Conservation (phyloP, 371 early-diverging fungal species). For the Rhizomucor pusillus region DNA sequence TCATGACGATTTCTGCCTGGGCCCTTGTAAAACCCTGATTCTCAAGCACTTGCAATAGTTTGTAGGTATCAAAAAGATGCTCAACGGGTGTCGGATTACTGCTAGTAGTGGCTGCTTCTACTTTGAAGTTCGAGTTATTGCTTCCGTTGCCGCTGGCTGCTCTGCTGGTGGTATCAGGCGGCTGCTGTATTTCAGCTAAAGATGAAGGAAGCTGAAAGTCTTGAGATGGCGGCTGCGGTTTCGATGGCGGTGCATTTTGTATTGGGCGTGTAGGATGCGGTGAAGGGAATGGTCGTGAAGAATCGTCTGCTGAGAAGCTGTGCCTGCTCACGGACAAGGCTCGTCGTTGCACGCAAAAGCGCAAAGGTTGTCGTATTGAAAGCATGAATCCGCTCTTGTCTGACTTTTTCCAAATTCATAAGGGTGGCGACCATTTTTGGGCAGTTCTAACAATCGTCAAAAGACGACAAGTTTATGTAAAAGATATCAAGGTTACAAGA, state of each 20-base stretch:
- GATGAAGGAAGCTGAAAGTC: too few relatives aligned
- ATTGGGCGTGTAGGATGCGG: slow-evolving; percentile 38
- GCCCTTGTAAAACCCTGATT: slow-evolving; percentile 61
- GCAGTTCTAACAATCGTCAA: too few relatives aligned
- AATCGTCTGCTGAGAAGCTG: slow-evolving; percentile 8
- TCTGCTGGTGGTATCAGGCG: background rate
- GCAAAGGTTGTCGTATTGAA: too few relatives aligned
- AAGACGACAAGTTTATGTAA: too few relatives aligned
- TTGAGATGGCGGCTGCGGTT: background rate
- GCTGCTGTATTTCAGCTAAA: too few relatives aligned
- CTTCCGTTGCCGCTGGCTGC: slow-evolving; percentile 1
- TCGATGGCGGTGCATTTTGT: background rate
- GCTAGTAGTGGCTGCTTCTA: background rate
- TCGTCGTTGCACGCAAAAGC: too few relatives aligned
- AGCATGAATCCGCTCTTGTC: too few relatives aligned
- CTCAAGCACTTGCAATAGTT: slow-evolving; percentile 61
- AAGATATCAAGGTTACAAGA: too few relatives aligned
- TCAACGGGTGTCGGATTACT: background rate
- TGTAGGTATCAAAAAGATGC: slow-evolving; percentile 72
- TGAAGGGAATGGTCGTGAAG: slow-evolving; percentile 37
- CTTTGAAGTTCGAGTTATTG: background rate
- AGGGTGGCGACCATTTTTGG: too few relatives aligned
- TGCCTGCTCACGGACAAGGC: too few relatives aligned
- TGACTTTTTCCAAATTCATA: too few relatives aligned
- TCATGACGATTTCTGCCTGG: slow-evolving; percentile 76